Percentiles rank a stretch among this genome's conserved stretches.
These are phyloP conservation scores for Crotalaria pallida DNA, from an alignment of 306 rosid genomes.

Conservation along the genomic window DNA sequence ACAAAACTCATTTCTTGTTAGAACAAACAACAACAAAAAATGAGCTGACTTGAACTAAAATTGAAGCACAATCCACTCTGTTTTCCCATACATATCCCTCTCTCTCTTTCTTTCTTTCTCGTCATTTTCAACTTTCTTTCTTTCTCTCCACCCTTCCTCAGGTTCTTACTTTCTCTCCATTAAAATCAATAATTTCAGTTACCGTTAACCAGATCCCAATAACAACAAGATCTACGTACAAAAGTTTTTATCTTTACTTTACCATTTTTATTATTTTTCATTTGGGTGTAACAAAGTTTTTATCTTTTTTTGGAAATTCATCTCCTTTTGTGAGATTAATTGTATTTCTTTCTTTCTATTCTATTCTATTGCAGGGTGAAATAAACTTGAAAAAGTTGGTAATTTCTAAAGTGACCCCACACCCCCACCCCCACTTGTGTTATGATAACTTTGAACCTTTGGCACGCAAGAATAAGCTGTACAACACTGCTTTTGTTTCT, in stretches of 20 bases:
- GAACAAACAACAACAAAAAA: constrained; percentile 14
- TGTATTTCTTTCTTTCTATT: constrained; percentile 25
- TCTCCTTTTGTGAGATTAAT: constrained; percentile 1
- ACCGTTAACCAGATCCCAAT: neutral
- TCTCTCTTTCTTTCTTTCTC: constrained; percentile 24
- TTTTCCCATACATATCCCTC: constrained; percentile 16
- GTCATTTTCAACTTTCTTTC: constrained; percentile 27
- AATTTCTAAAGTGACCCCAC: constrained; percentile 41
- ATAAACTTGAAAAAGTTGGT: constrained; percentile 27
- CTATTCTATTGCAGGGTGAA: constrained; percentile 83
- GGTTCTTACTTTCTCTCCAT: constrained; percentile 35
- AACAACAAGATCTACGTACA: constrained; percentile 31
- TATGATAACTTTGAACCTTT: constrained; percentile 44
- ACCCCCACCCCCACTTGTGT: constrained; percentile 28
- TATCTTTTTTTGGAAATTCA: constrained; percentile 10
- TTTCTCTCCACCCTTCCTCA: constrained; percentile 21
- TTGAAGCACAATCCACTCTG: constrained; percentile 30
- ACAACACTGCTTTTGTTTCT: constrained; percentile 30
- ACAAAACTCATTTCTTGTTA: no score
- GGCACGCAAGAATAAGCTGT: constrained; percentile 46
- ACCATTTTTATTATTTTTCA: neutral
- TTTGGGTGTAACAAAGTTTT: constrained; percentile 14
- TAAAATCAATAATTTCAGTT: constrained; percentile 9
- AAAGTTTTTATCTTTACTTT: neutral
- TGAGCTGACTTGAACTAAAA: constrained; percentile 27